Conservation (phyloP, 306 rosid genomes). For the Gleditsia sinensis region DNA sequence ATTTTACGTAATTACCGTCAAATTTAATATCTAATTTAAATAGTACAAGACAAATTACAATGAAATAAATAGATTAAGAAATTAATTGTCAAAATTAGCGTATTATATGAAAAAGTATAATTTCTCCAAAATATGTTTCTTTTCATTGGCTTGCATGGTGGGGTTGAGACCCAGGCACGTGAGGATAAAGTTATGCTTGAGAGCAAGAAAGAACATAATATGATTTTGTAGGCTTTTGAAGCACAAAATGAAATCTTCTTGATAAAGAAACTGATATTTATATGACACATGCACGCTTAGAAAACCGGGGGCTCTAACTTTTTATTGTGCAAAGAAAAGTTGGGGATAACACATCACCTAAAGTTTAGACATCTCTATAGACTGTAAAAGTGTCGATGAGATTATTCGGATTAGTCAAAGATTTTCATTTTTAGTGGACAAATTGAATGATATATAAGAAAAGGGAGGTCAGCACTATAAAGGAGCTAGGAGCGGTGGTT, state of each 20-base stretch:
- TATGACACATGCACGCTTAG: constrained; percentile 33
- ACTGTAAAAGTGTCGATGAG: too few relatives aligned
- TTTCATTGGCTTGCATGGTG: neutral
- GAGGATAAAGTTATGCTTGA: constrained; percentile 3
- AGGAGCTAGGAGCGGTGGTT: too few relatives aligned
- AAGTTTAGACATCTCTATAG: constrained; percentile 26
- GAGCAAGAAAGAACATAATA: constrained; percentile 7
- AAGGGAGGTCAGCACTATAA: too few relatives aligned
- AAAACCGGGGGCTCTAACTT: constrained; percentile 42
- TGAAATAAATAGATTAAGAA: too few relatives aligned
- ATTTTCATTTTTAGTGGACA: too few relatives aligned
- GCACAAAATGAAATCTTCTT: constrained; percentile 15
- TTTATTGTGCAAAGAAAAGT: constrained; percentile 34
- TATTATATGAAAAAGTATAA: too few relatives aligned
- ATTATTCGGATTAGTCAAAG: too few relatives aligned
- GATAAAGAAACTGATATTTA: constrained; percentile 24
- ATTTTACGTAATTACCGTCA: too few relatives aligned
- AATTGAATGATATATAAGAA: too few relatives aligned
- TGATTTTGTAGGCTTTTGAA: constrained; percentile 22
- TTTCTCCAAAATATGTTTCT: neutral
- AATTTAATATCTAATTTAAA: too few relatives aligned
- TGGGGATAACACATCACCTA: constrained; percentile 41
- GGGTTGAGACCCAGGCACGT: neutral
- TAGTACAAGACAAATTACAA: too few relatives aligned
- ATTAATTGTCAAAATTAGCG: too few relatives aligned